Percentiles rank a stretch among this genome's conserved stretches.
These are phyloP conservation scores for Closterium sp. DNA, from an alignment of 139 green algal genomes.

Conservation along the genomic window DNA sequence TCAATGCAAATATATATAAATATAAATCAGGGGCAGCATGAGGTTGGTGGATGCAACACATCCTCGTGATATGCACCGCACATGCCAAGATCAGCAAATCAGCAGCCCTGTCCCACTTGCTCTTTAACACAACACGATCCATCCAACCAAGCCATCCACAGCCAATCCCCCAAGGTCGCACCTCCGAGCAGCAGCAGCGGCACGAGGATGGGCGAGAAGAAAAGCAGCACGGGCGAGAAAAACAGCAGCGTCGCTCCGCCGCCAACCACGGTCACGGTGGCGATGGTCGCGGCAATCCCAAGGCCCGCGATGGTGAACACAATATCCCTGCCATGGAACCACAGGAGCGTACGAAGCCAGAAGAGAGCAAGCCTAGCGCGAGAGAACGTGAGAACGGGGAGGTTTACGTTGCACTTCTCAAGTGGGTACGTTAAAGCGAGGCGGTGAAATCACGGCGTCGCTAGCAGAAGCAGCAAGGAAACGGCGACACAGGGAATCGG, in stretches of 20 bases:
- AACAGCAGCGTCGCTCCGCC: conserved; percentile 1
- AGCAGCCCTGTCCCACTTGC: background rate
- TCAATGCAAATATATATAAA: no score
- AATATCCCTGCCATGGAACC: background rate
- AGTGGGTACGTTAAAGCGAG: background rate
- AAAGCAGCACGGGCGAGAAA: conserved; percentile 12
- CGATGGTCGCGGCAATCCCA: conserved; percentile 1
- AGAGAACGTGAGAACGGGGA: background rate
- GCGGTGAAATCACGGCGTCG: background rate
- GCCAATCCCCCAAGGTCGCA: background rate
- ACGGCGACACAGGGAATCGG: background rate
- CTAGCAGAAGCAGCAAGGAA: background rate
- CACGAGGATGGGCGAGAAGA: conserved; percentile 22
- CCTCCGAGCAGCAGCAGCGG: background rate
- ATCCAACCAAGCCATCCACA: background rate
- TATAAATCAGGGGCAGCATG: no score
- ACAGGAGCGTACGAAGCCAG: background rate
- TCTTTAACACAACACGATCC: background rate
- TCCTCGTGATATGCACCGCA: background rate
- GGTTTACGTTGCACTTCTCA: background rate
- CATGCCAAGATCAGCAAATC: background rate
- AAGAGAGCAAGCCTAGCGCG: background rate
- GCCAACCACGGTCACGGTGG: conserved; percentile 2
- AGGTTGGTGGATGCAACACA: no score
- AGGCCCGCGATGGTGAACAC: background rate